Base-by-base conservation (phyloP, 2,329 filamentous ascomycete genomes). In the Myriosclerotinia duriaeana region DNA sequence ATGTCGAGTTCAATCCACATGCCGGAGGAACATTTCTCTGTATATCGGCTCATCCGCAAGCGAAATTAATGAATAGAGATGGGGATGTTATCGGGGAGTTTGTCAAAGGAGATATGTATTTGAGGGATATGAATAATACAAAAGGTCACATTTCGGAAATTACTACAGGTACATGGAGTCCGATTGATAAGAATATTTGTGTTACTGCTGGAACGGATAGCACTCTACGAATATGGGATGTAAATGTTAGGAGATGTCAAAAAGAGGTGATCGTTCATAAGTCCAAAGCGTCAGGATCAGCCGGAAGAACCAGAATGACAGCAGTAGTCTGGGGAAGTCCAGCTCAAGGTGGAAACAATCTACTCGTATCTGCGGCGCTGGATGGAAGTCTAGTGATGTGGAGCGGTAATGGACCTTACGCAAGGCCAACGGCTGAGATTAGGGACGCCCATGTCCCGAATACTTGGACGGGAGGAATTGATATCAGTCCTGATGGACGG, bases 91-190 rank as follows among this genome's bases (percentile, higher is more conserved):
- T 96, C 59, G 89, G 89, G 1, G 93, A 97, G 75, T 98, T 97
- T 71, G 89, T 93, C 72, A 99, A 99, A 79, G 95, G 95, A 55
- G 95, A 99, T 77, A 98, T 98, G 93, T 99, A 99, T 74, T 80
- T 99, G 71, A 86, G 94, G 65, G 95, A 99, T 77, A 96, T 98
- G 90, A 87, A 97, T 78, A 93, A 98, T 77, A 99, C 95, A 5
- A 98, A 97, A 77, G 95, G 95, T 1, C 95, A 99, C 78, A 88
- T 97, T 63, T 93, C 93, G 5, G 95, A 97, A 78, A 86, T 97
- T 52, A 93, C 92, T 4, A 90, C 89, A 30, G 94, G 92, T 30
- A 90, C 89, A 50, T 99, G 95, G 95, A 92, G 94, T 78, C 95
- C 95, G 0, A 88, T 88, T 2, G 89, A 97, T 76, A 88, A 85